Percentiles rank a stretch among this genome's conserved stretches.
These are phyloP conservation scores for Solanum corneliomulleri DNA, from an alignment of 257 asterid genomes.

Conservation along the genomic window DNA sequence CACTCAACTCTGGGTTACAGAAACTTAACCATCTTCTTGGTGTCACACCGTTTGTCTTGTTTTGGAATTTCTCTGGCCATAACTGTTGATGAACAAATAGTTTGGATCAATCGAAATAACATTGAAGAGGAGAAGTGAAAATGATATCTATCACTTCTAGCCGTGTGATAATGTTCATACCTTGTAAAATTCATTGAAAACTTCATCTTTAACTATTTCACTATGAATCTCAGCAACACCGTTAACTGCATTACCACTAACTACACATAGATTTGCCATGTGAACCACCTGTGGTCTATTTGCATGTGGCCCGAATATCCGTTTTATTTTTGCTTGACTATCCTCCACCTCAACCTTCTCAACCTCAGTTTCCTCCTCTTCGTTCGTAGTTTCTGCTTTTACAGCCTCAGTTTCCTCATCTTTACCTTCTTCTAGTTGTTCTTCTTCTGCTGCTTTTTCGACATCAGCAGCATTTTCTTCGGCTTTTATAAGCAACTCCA, in stretches of 20 bases:
- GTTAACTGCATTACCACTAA: conserved; percentile 78
- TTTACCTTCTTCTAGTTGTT: conserved; percentile 9
- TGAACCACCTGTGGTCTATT: conserved; percentile 52
- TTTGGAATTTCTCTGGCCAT: conserved; percentile 78
- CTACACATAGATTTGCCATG: conserved; percentile 86
- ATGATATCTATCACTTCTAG: background rate
- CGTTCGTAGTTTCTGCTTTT: background rate
- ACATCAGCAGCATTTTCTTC: background rate
- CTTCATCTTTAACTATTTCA: conserved; percentile 70
- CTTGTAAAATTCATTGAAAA: conserved; percentile 71
- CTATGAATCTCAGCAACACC: conserved; percentile 91
- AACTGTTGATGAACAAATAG: background rate
- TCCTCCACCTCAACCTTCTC: conserved; percentile 9
- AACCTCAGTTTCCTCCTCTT: conserved; percentile 21
- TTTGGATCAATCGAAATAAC: background rate
- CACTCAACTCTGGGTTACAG: conserved; percentile 64
- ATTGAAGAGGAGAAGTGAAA: background rate
- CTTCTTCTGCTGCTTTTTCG: conserved; percentile 9
- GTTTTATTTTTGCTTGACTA: background rate
- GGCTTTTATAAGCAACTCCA: conserved; percentile 10
- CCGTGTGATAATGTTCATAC: conserved; percentile 2
- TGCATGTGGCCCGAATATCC: conserved; percentile 10
- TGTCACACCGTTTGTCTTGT: conserved; percentile 83
- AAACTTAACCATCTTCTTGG: conserved; percentile 82
- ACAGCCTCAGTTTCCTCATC: conserved; percentile 7